phyloP scores from a whole-genome alignment of 1,139 yeast species.

The Taphrina populina region DNA sequence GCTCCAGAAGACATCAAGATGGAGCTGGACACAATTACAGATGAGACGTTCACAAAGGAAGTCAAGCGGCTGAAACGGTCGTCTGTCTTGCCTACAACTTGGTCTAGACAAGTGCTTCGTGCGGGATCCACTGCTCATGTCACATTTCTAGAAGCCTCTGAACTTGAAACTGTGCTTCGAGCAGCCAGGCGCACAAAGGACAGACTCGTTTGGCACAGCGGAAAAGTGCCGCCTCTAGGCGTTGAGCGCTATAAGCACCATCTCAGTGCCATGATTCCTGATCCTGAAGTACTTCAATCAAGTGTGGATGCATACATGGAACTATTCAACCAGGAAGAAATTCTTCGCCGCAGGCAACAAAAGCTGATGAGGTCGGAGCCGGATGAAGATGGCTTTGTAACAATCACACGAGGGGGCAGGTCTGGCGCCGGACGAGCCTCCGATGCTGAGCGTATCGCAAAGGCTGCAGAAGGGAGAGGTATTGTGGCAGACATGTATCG shows the following conservation, averaged over 20 bases:
- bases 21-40: slow-evolving; percentile 26
- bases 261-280: slow-evolving; percentile 41
- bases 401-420: slow-evolving; percentile 43
- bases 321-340: slow-evolving; percentile 71
- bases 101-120: slow-evolving; percentile 18
- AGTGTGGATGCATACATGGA: slow-evolving; percentile 60
- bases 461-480: slow-evolving; percentile 56
- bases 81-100: slow-evolving; percentile 18
- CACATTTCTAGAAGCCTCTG: slow-evolving; percentile 27
- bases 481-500: slow-evolving; percentile 92
- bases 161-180: slow-evolving; percentile 22
- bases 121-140: slow-evolving; percentile 34
- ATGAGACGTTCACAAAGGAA: slow-evolving; percentile 31
- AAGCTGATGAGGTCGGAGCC: slow-evolving; percentile 45
- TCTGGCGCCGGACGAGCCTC: slow-evolving; percentile 47
- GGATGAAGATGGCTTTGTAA: slow-evolving; percentile 42
- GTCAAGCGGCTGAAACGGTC: slow-evolving; percentile 36
- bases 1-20: slow-evolving; percentile 20
- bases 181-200: slow-evolving; percentile 1
- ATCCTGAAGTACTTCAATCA: slow-evolving; percentile 52
- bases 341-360: slow-evolving; percentile 58
- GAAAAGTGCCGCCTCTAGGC: slow-evolving; percentile 17
- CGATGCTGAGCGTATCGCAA: slow-evolving; percentile 43
- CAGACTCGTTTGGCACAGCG: slow-evolving; percentile 26
- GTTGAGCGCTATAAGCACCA: slow-evolving; percentile 12